These are phyloP conservation scores for Artemisia annua DNA, from an alignment of 129 eudicot species.

Conservation along the genomic window DNA sequence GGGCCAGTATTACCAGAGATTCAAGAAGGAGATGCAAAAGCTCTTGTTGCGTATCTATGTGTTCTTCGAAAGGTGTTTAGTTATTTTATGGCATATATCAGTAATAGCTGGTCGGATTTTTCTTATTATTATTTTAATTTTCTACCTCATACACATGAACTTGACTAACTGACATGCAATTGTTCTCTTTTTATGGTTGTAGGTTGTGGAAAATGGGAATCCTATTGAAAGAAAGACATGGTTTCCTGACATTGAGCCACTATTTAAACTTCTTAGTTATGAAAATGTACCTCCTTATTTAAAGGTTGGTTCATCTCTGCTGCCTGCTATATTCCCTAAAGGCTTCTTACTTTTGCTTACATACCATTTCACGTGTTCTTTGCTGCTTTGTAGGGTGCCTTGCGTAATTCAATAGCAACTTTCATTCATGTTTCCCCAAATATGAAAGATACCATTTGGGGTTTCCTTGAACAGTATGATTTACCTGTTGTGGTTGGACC, in stretches of 20 bases:
- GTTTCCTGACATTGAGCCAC: constrained; percentile 95
- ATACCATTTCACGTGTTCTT: constrained; percentile 11
- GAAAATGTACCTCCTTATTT: constrained; percentile 97
- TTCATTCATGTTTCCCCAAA: constrained; percentile 81
- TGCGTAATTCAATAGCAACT: constrained; percentile 72
- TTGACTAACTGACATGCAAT: constrained; percentile 3
- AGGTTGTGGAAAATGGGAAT: constrained; percentile 91
- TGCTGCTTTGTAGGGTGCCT: constrained; percentile 68
- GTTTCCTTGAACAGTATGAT: constrained; percentile 91
- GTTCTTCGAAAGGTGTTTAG: constrained; percentile 77
- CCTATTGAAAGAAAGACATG: constrained; percentile 83
- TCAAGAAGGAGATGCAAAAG: constrained; percentile 98
- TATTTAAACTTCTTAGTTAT: constrained; percentile 94
- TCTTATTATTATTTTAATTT: not conserved
- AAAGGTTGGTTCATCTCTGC: constrained; percentile 51
- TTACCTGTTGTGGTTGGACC: constrained; percentile 95
- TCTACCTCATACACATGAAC: not conserved
- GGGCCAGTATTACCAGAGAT: constrained; percentile 77
- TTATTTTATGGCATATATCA: not conserved
- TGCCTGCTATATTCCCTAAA: not conserved
- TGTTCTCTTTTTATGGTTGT: constrained; percentile 16
- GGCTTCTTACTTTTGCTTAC: constrained; percentile 7
- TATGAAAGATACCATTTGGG: constrained; percentile 84
- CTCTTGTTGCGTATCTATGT: constrained; percentile 82
- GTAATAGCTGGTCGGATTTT: constrained; percentile 5